A percentile compares a stretch with the other conserved stretches of the same genome.
Evolutionary conservation across 2,329 filamentous ascomycete genomes (phyloP).

Genomic region (Parastagonospora avenae): DNA sequence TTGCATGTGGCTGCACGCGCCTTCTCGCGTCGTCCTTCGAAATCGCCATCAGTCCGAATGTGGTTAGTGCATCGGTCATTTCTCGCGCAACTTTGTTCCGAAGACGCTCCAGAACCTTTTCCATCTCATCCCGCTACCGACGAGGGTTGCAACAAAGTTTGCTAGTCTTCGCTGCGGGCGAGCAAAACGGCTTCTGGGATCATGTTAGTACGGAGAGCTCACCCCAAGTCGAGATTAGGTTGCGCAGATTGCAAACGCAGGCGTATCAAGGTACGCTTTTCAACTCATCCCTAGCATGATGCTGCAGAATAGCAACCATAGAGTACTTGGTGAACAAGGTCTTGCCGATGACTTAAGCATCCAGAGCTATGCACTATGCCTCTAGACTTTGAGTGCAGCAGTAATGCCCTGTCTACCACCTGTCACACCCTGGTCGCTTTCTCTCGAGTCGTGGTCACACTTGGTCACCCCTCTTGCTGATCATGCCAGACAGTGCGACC

Average conservation of each 20-base stretch:
- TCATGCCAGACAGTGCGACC: slow-evolving; percentile 22
- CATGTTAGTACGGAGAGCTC: slow-evolving; percentile 15
- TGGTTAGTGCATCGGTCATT: neutral
- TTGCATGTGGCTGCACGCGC: neutral
- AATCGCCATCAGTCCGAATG: neutral
- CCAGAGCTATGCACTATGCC: neutral
- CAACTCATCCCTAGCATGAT: neutral
- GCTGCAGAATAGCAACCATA: too few relatives aligned
- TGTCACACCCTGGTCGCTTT: neutral
- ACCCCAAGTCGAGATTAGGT: slow-evolving; percentile 15
- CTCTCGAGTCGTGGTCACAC: neutral
- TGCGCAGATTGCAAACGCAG: slow-evolving; percentile 23
- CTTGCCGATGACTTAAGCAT: too few relatives aligned
- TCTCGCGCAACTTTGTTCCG: neutral
- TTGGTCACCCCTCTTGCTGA: neutral
- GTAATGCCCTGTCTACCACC: neutral
- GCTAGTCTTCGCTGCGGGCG: neutral
- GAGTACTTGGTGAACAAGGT: too few relatives aligned
- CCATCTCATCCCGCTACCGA: neutral
- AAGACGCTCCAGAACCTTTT: neutral
- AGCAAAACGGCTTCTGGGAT: neutral
- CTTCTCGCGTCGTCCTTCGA: neutral
- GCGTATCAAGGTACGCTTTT: slow-evolving; percentile 19
- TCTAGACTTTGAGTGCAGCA: neutral
- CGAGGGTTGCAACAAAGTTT: neutral